A percentile compares a stretch with the other conserved stretches of the same genome.
Conservation (phyloP, 73 alveolate genomes). For the Paramecium primaurelia region DNA sequence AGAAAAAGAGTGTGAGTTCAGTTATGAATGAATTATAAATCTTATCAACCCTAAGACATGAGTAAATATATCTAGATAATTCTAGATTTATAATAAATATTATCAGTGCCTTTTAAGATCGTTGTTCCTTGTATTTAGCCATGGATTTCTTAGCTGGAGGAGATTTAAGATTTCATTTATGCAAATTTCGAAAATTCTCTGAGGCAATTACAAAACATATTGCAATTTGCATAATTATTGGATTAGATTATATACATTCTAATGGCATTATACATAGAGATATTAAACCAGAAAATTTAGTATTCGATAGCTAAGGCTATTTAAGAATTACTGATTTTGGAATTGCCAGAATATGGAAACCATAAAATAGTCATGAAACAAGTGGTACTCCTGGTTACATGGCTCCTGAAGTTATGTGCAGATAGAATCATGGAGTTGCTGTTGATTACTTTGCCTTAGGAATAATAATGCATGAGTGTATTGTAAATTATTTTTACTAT, state of each 20-base stretch:
- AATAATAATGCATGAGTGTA: slow-evolving; percentile 84
- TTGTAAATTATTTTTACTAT: not conserved
- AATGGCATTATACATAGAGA: slow-evolving; percentile 93
- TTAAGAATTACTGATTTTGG: slow-evolving; percentile 92
- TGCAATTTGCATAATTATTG: slow-evolving; percentile 73
- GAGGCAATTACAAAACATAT: slow-evolving; percentile 78
- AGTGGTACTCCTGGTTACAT: slow-evolving; percentile 90
- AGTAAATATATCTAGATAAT: slow-evolving; percentile 2
- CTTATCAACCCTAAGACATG: slow-evolving; percentile 71
- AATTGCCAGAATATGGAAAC: slow-evolving; percentile 82
- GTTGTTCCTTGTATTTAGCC: slow-evolving; percentile 82
- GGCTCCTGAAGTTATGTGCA: slow-evolving; percentile 92
- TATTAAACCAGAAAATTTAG: slow-evolving; percentile 95
- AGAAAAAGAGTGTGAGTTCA: slow-evolving; percentile 81
- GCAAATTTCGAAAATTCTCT: slow-evolving; percentile 76
- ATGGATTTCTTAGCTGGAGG: slow-evolving; percentile 94
- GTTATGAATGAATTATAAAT: slow-evolving; percentile 82
- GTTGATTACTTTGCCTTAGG: slow-evolving; percentile 94
- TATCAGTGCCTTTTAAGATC: slow-evolving; percentile 90
- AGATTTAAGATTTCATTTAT: slow-evolving; percentile 78
- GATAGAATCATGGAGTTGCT: slow-evolving; percentile 79
- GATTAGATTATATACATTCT: slow-evolving; percentile 87
- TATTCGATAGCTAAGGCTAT: slow-evolving; percentile 81
- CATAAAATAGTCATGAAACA: slow-evolving; percentile 85
- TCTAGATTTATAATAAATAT: slow-evolving; percentile 80